Evolutionary conservation across 164 flowering plant species (phyloP).

Genomic region (Tinospora cordifolia): DNA sequence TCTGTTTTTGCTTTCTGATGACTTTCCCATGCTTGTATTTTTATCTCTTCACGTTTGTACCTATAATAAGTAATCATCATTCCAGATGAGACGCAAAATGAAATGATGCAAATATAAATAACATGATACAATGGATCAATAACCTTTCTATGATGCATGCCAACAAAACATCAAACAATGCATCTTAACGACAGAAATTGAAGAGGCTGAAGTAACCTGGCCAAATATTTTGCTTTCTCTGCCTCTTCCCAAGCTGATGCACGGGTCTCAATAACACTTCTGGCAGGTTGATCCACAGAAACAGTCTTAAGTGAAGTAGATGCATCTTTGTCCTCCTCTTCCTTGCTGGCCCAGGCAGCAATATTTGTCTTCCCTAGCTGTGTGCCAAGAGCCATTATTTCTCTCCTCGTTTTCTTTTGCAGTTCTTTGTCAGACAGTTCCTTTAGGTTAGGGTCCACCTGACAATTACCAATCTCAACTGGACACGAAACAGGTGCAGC

Average conservation of each 20-base stretch:
- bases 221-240: conserved; percentile 73
- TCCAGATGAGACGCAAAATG: neutral
- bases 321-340: conserved; percentile 58
- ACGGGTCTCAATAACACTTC: conserved; percentile 55
- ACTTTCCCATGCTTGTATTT: conserved; percentile 84
- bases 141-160: neutral
- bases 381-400: conserved; percentile 69
- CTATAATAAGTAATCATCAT: conserved; percentile 29
- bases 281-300: conserved; percentile 27
- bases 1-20: conserved; percentile 80
- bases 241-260: conserved; percentile 94
- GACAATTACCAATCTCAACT: conserved; percentile 16
- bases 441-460: conserved; percentile 20
- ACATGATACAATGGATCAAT: neutral
- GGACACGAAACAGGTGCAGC: conserved; percentile 35
- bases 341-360: conserved; percentile 91
- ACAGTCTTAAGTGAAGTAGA: conserved; percentile 40
- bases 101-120: neutral
- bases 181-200: too few species aligned
- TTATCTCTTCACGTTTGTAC: conserved; percentile 80
- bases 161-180: too few species aligned
- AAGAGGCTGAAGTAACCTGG: conserved; percentile 51
- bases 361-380: conserved; percentile 80
- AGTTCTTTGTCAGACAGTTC: conserved; percentile 67
- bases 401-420: conserved; percentile 75